Evolutionary conservation across 2,329 filamentous ascomycete genomes (phyloP), one percentile per base, ranked within the genome.

Genomic region (Fusarium sp.): DNA sequence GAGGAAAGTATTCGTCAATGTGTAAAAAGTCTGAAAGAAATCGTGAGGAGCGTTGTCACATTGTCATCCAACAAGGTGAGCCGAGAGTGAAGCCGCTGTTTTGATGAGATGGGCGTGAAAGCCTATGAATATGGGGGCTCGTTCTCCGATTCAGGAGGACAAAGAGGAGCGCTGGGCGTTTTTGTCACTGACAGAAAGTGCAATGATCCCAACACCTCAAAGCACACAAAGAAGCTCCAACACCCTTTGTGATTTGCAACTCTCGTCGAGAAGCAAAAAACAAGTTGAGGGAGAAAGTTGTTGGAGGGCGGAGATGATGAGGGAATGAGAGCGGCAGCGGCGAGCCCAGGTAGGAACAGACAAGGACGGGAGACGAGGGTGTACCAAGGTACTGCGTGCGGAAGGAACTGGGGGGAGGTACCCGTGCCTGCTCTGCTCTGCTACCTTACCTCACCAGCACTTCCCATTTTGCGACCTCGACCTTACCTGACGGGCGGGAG

Each of bases 231-330:
- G 61, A 67, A 69, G 61, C 57, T 69, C 68, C 67, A 65, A 38
- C 70, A 69, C 69, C 70, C 67, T 73, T 52, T 71, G 56, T 70
- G 65, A 73, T 76, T 76, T 70, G 75, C 67, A 75, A 74, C 75
- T 78, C 75, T 75, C 71, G 73, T 76, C 57, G 75, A 73, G 60
- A 69, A 69, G 67, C 63, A 70, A 72, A 74, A 70, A 67, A 76
- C 65, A 69, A 76, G 71, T 69, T 69, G 70, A 75, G 74, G 71
- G 67, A 67, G 74, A 75, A 77, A 77, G 76, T 75, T 78, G 75
- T 77, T 75, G 75, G 73, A 71, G 70, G 72, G 77, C 76, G 75
- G 77, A 78, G 77, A 77, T 74, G 74, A 75, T 78, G 74, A 75
- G 72, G 76, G 75, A 78, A 74, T 71, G 75, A 72, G 72, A 69